Conservation (phyloP, 2,329 filamentous ascomycete species). For the Botrytis fragariae region DNA sequence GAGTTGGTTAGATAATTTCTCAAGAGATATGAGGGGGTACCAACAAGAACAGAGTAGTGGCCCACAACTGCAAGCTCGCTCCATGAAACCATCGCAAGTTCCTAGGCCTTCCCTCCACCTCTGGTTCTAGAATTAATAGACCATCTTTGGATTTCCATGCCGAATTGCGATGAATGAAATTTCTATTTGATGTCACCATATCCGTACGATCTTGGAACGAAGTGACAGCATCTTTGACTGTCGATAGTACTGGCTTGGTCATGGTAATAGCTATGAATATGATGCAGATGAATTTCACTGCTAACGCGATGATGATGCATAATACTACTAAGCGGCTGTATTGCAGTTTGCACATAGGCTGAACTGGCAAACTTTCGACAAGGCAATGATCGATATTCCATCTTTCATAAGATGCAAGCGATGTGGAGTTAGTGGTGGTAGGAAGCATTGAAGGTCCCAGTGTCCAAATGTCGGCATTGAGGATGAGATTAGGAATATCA, state of each 20-base stretch:
- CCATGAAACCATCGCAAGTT: slow-evolving; percentile 27
- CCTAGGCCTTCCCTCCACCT: slow-evolving; percentile 3
- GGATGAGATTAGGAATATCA: slow-evolving; percentile 24
- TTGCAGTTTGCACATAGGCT: slow-evolving; percentile 27
- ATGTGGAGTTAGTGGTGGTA: not conserved
- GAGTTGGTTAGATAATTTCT: not conserved
- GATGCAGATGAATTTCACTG: slow-evolving; percentile 10
- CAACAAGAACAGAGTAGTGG: slow-evolving; percentile 22
- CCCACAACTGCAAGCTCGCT: slow-evolving; percentile 21
- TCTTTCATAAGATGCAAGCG: slow-evolving; percentile 15
- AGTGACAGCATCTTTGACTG: slow-evolving; percentile 41
- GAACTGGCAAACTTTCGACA: slow-evolving; percentile 19
- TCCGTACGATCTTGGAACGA: slow-evolving; percentile 41
- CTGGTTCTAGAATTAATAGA: not conserved
- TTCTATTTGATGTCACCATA: slow-evolving; percentile 31
- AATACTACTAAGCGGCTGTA: slow-evolving; percentile 21
- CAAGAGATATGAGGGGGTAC: not conserved
- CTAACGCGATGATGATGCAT: not conserved
- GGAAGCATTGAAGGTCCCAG: slow-evolving; percentile 18
- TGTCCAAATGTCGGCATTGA: slow-evolving; percentile 26
- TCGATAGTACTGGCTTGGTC: slow-evolving; percentile 33
- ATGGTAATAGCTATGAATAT: slow-evolving; percentile 23
- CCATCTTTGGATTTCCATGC: slow-evolving; percentile 24
- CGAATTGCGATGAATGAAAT: slow-evolving; percentile 30
- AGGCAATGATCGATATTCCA: slow-evolving; percentile 31